Evolutionary conservation across 2,329 filamentous ascomycete species (phyloP), one percentile per base, ranked within the genome.

Genomic region (Fusarium mangiferae): DNA sequence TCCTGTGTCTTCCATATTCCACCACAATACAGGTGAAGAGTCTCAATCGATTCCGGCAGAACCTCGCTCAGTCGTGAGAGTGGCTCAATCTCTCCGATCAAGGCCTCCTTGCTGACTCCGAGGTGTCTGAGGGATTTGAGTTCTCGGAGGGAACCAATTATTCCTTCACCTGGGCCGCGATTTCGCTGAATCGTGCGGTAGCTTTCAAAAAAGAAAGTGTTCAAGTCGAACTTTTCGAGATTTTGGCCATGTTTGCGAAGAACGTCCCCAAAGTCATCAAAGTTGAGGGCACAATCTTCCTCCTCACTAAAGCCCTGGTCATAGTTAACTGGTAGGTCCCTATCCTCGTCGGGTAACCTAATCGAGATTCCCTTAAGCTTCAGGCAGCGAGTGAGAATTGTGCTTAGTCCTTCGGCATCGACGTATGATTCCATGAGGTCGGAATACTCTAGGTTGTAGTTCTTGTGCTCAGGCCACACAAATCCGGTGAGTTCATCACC

Each of bases 41-140:
- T 63, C 42, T 75, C 55, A 10, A 75, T 22, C 10, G 54, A 65
- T 12, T 6, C 30, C 12, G 70, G 70, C 0, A 74, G n/a, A 14
- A 35, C 45, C 17, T 66, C 42, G 4, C 24, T 42, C 6, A 68
- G 5, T 13, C 17, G 17, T 13, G 26, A 7, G 0, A 33, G 7
- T 1, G 36, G 38, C 11, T n/a, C n/a, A 11, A 14, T 7, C 0
- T 33, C 46, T 8, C 51, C 62, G 12, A 69, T 12, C 24, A 74
- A 39, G 4, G 51, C 26, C 2, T 20, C 26, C 28, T 36, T 38
- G 3, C 38, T 41, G 15, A 57, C 11, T 13, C n/a, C 57, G 4
- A 75, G 49, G 26, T 62, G 45, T 35, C 24, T 33, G 3, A 72
- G 45, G 5, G n/a, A 64, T 7, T 1, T 52, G 11, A 75, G 44